phyloP scores from a whole-genome alignment of 2,329 filamentous ascomycete genomes.

The Aspergillus novoparasiticus region DNA sequence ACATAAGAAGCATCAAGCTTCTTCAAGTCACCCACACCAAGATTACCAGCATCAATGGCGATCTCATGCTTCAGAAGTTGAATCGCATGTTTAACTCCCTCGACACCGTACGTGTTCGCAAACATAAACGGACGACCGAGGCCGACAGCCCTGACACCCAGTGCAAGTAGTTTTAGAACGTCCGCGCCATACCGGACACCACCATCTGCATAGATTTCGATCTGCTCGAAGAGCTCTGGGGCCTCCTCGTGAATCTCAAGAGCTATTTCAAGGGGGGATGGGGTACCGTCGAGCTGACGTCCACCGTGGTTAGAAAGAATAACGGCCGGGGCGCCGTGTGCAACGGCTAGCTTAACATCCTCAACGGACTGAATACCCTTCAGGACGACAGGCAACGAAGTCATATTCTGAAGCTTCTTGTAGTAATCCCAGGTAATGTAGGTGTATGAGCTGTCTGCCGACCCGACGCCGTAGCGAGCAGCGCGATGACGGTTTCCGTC shows the following conservation, averaged over 20 bases:
- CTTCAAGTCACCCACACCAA: slow-evolving; percentile 11
- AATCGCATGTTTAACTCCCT: slow-evolving; percentile 18
- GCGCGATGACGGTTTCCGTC: slow-evolving; percentile 69
- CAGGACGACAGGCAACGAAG: slow-evolving; percentile 15
- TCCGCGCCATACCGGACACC: slow-evolving; percentile 55
- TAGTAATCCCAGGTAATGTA: slow-evolving; percentile 12
- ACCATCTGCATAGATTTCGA: slow-evolving; percentile 57
- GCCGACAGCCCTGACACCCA: slow-evolving; percentile 56
- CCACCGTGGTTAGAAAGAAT: slow-evolving; percentile 60
- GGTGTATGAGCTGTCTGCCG: slow-evolving; percentile 5
- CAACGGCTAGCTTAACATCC: slow-evolving; percentile 18
- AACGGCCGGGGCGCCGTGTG: slow-evolving; percentile 45
- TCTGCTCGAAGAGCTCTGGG: slow-evolving; percentile 49
- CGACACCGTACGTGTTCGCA: slow-evolving; percentile 23
- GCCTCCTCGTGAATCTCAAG: slow-evolving; percentile 53
- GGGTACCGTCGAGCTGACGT: slow-evolving; percentile 52
- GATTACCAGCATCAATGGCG: slow-evolving; percentile 13
- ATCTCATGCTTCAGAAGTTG: slow-evolving; percentile 16
- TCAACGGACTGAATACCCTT: slow-evolving; percentile 23
- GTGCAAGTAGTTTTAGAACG: slow-evolving; percentile 55
- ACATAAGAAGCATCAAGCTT: slow-evolving; percentile 15
- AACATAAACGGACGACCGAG: slow-evolving; percentile 42
- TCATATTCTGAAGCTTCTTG: slow-evolving; percentile 11
- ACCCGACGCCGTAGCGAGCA: slow-evolving; percentile 9
- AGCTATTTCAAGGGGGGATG: slow-evolving; percentile 49